phyloP scores from a whole-genome alignment of 768 basidiomycete genomes.

The Auriscalpium vulgare region DNA sequence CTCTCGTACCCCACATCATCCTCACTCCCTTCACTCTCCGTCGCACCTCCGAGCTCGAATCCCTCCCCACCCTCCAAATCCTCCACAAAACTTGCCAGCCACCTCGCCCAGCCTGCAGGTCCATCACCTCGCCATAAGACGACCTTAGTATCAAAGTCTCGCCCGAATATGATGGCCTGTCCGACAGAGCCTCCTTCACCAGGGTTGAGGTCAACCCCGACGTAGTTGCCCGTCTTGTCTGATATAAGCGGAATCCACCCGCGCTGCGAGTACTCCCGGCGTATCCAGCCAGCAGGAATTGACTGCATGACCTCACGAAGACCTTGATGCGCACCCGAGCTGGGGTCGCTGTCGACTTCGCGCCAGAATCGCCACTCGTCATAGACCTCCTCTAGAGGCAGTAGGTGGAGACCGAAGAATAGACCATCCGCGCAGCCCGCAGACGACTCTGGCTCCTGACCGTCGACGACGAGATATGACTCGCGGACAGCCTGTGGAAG shows the following conservation, averaged over 20 bases:
- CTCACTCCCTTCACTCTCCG: conserved; percentile 61
- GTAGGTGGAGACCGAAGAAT: conserved; percentile 90
- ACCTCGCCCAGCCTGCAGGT: conserved; percentile 87
- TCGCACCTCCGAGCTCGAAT: conserved; percentile 51
- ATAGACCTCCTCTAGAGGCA: conserved; percentile 88
- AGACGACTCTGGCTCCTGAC: conserved; percentile 87
- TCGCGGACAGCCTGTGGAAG: conserved; percentile 87
- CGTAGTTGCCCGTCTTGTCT: conserved; percentile 93
- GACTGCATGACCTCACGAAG: conserved; percentile 78
- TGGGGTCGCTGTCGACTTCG: conserved; percentile 83
- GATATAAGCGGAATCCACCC: conserved; percentile 96
- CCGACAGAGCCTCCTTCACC: conserved; percentile 67
- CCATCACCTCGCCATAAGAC: conserved; percentile 93
- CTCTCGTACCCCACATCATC: conserved; percentile 81
- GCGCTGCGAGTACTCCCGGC: conserved; percentile 81
- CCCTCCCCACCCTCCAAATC: conserved; percentile 88
- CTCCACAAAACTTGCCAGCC: conserved; percentile 86
- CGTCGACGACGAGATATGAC: conserved; percentile 81
- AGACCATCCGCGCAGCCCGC: conserved; percentile 86
- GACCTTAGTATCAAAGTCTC: conserved; percentile 97
- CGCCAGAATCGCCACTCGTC: conserved; percentile 98
- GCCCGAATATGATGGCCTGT: conserved; percentile 97
- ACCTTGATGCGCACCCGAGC: conserved; percentile 69
- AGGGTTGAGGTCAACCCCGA: conserved; percentile 92
- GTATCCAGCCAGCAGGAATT: conserved; percentile 85